phyloP scores from a whole-genome alignment of 495 filamentous ascomycete species.

The Lepidopterella palustris region DNA sequence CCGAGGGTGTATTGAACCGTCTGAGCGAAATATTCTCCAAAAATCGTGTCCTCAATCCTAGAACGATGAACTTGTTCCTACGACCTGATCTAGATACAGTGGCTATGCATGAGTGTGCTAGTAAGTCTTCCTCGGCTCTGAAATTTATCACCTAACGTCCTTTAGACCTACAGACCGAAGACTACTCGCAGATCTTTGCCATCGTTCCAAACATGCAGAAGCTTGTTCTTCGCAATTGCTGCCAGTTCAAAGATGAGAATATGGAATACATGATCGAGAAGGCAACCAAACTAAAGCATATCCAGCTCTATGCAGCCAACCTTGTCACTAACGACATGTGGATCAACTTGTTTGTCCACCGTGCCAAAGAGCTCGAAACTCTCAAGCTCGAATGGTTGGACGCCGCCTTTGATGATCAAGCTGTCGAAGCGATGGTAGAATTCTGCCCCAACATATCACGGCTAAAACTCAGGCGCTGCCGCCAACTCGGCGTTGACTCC shows the following conservation, averaged over 20 bases:
- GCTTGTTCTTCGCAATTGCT: constrained; percentile 69
- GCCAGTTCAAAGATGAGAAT: constrained; percentile 77
- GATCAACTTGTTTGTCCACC: constrained; percentile 54
- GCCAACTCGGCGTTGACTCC: constrained; percentile 42
- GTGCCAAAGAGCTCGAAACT: constrained; percentile 56
- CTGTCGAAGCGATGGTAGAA: constrained; percentile 48
- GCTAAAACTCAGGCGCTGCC: constrained; percentile 64
- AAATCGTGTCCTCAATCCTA: constrained; percentile 60
- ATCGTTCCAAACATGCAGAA: constrained; percentile 58
- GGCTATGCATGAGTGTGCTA: constrained; percentile 73
- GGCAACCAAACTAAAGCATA: constrained; percentile 51
- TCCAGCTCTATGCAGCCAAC: constrained; percentile 72
- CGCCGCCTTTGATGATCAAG: constrained; percentile 66
- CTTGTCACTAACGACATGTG: constrained; percentile 67
- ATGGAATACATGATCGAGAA: constrained; percentile 73
- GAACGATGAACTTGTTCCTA: constrained; percentile 72
- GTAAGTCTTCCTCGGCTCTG: constrained; percentile 35
- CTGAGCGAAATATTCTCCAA: constrained; percentile 78
- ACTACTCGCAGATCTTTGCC: constrained; percentile 76
- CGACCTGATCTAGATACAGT: constrained; percentile 57
- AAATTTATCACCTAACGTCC: not conserved
- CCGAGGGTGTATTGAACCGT: constrained; percentile 58
- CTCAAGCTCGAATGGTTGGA: constrained; percentile 63
- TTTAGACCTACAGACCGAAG: constrained; percentile 60
- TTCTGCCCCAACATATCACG: constrained; percentile 59